A percentile compares a stretch with the other conserved stretches of the same genome.
phyloP scores from a whole-genome alignment of 2,329 filamentous ascomycete genomes.

The Exophiala spinifera region DNA sequence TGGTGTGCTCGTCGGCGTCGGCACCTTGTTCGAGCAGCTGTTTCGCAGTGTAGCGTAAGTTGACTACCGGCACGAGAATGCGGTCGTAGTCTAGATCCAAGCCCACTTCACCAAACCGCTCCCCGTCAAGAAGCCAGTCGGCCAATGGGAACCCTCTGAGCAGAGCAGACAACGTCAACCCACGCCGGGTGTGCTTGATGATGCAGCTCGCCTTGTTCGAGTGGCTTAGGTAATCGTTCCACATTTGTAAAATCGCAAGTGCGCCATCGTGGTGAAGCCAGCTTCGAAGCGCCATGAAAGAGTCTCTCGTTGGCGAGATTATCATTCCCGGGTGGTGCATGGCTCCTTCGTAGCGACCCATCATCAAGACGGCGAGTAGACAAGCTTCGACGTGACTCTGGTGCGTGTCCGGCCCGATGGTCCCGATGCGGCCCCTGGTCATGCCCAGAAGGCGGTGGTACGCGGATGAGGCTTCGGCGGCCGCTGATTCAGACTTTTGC shows the following conservation, averaged over 20 bases:
- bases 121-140: constrained; percentile 33
- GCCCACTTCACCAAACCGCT: constrained; percentile 30
- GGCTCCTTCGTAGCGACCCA: constrained; percentile 25
- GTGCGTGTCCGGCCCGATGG: neutral
- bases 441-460: constrained; percentile 26
- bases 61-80: constrained; percentile 27
- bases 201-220: constrained; percentile 18
- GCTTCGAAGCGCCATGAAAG: constrained; percentile 10
- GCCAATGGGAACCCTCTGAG: constrained; percentile 29
- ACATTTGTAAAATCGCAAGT: constrained; percentile 32
- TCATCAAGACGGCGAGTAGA: constrained; percentile 24
- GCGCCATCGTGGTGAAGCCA: constrained; percentile 39
- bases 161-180: constrained; percentile 28
- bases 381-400: constrained; percentile 19
- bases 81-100: constrained; percentile 32
- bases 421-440: constrained; percentile 15
- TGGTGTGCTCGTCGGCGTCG: neutral
- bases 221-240: constrained; percentile 25
- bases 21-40: neutral
- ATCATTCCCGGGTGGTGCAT: neutral
- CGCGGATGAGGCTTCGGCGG: constrained; percentile 23
- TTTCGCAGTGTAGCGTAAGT: constrained; percentile 18
- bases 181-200: constrained; percentile 31
- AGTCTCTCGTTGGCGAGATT: neutral
- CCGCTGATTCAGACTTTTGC: constrained; percentile 26